Evolutionary conservation across 1,284 basidiomycete species (phyloP).

Genomic region (Melanopsichium pennsylvanicum): DNA sequence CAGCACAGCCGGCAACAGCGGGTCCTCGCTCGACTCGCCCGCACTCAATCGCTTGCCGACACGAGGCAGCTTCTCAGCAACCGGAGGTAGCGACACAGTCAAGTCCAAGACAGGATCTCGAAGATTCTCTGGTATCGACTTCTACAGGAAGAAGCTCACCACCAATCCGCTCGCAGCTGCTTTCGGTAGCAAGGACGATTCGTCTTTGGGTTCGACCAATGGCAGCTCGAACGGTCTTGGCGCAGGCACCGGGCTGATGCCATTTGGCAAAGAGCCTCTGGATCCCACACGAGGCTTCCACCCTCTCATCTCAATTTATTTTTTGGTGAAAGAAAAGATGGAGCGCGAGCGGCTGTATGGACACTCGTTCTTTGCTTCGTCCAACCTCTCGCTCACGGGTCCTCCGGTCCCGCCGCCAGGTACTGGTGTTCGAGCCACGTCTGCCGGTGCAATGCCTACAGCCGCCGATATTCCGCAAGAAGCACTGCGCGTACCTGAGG

Average conservation of each 20-base stretch:
- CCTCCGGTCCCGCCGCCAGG: conserved; percentile 29
- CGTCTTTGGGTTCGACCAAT: conserved; percentile 14
- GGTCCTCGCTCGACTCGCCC: conserved; percentile 15
- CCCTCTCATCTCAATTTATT: conserved; percentile 94
- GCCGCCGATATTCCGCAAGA: conserved; percentile 64
- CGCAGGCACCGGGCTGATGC: conserved; percentile 36
- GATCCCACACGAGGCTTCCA: conserved; percentile 94
- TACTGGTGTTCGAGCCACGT: conserved; percentile 14
- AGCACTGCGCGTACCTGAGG: conserved; percentile 58
- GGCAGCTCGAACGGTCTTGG: conserved; percentile 41
- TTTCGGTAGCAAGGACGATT: conserved; percentile 47
- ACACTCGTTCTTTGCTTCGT: conserved; percentile 89
- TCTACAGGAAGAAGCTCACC: conserved; percentile 83
- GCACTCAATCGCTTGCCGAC: conserved; percentile 33
- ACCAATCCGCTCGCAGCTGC: conserved; percentile 45
- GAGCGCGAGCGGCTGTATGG: conserved; percentile 93
- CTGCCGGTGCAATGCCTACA: conserved; percentile 55
- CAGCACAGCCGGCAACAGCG: conserved; percentile 64
- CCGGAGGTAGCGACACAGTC: conserved; percentile 25
- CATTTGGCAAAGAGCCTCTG: conserved; percentile 66
- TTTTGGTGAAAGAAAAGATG: conserved; percentile 90
- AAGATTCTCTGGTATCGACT: conserved; percentile 90
- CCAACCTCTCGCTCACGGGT: conserved; percentile 73
- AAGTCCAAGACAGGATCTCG: conserved; percentile 63
- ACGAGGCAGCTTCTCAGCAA: conserved; percentile 19